These are phyloP conservation scores for Saposhnikovia divaricata DNA, from an alignment of 129 eudicot species.

Conservation along the genomic window DNA sequence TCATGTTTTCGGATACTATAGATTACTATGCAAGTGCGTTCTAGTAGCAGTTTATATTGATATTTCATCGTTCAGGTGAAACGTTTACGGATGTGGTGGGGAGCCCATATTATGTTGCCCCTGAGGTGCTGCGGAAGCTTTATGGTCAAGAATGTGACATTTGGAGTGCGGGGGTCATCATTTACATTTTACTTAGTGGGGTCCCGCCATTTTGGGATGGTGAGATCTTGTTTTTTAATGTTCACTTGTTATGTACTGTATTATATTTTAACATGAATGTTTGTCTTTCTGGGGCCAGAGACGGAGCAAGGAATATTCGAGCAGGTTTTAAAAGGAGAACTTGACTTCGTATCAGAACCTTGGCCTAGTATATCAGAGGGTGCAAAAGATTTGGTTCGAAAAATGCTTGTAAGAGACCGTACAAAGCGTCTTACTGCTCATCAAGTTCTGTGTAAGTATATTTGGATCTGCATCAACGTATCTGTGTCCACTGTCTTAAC, in stretches of 20 bases:
- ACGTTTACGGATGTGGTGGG: constrained; percentile 75
- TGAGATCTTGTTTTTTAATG: constrained; percentile 17
- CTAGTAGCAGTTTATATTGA: not conserved
- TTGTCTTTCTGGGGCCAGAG: constrained; percentile 29
- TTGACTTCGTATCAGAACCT: constrained; percentile 68
- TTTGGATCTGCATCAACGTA: not conserved
- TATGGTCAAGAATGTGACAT: constrained; percentile 85
- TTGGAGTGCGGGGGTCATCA: constrained; percentile 92
- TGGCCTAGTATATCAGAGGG: constrained; percentile 71
- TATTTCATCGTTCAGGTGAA: constrained; percentile 38
- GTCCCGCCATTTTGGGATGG: constrained; percentile 97
- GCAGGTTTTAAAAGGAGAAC: constrained; percentile 52
- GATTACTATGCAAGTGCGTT: not conserved
- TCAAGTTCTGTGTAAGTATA: constrained; percentile 62
- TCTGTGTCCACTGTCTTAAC: not conserved
- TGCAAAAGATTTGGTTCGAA: constrained; percentile 65
- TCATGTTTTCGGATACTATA: not conserved
- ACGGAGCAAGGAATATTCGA: constrained; percentile 57
- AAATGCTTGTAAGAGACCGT: constrained; percentile 66
- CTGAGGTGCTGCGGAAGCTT: constrained; percentile 61
- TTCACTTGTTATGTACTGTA: not conserved
- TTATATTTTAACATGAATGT: not conserved
- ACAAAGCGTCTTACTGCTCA: constrained; percentile 52
- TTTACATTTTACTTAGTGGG: constrained; percentile 81
- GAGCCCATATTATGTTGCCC: constrained; percentile 92